Base-by-base conservation (phyloP, 768 basidiomycete genomes). In the Sistotremastrum niveocremeum region DNA sequence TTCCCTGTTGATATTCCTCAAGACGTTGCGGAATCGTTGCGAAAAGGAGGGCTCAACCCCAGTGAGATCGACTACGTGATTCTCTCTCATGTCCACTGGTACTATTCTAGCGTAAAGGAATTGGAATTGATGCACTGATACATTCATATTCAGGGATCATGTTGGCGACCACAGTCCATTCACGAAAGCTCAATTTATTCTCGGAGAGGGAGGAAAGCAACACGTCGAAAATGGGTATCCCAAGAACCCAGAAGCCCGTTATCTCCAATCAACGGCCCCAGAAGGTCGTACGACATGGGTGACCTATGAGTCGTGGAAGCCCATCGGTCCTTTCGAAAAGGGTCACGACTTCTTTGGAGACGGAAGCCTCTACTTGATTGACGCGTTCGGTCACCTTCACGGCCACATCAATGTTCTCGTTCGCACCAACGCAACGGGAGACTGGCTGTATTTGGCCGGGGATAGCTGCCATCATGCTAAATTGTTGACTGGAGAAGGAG, bases 381-480 rank as follows among this genome's bases (percentile, higher is more conserved):
- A 79, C 51, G 68, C 76, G 2, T 67, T 76, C 1, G 77, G 78
- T 0, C 77, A 80, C 54, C 54, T 76, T 32, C 57, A 61, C 1
- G 78, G 79, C 0, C 77, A 80, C 46, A 51, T 78, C 47, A 76
- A 72, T 49, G 48, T 72, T 34, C 66, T 77, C 7, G 73, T 64
- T 5, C 73, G 77, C 41, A 77, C 74, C 3, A 75, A 72, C 11
- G 46, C 67, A 2, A 65, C 69, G 12, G 73, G 73, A 7, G 67
- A 60, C 1, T 79, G 77, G 77, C 62, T 79, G 10, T 72, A 67
- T 50, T 63, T 78, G 9, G 74, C 62, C 3, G 74, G 71, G 0
- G 76, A 79, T 53, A 70, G 71, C 47, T 76, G 72, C 3, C 77
- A 79, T 52, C 70, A 76, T 54, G 66, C 67, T 63, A 62, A 67